Evolutionary conservation across 495 filamentous ascomycete species (phyloP).

Genomic region (Aspergillus diversus): DNA sequence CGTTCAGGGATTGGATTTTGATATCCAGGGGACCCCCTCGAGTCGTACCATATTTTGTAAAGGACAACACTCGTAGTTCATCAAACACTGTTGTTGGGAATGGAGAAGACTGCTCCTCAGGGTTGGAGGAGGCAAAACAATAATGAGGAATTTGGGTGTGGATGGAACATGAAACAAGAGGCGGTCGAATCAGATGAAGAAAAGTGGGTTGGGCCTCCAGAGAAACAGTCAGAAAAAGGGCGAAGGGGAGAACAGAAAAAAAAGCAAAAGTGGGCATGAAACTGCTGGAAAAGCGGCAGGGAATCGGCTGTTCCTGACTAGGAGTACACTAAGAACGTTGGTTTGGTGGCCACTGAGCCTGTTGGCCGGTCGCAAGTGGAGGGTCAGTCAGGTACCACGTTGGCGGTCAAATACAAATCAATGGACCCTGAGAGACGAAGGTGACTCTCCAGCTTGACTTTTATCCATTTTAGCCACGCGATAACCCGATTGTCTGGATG

Average conservation of each 20-base stretch:
- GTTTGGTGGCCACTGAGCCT: constrained; percentile 1
- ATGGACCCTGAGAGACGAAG: too few relatives aligned
- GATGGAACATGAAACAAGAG: constrained; percentile 15
- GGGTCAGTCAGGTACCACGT: neutral
- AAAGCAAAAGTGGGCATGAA: constrained; percentile 6
- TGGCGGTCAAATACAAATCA: too few relatives aligned
- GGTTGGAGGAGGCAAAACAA: neutral
- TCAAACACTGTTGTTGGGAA: neutral
- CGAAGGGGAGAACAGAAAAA: constrained; percentile 7
- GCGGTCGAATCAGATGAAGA: constrained; percentile 11
- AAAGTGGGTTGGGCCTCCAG: neutral
- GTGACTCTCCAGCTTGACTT: too few relatives aligned
- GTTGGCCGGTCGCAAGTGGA: constrained; percentile 2
- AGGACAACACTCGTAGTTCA: too few relatives aligned
- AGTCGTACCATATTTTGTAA: too few relatives aligned
- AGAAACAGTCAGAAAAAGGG: constrained; percentile 5
- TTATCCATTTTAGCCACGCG: constrained; percentile 1
- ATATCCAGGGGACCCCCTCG: too few relatives aligned
- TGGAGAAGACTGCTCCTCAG: neutral
- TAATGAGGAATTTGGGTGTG: constrained; percentile 1
- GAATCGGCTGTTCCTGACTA: constrained; percentile 27
- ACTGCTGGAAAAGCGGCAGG: constrained; percentile 8
- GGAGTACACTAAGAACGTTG: constrained; percentile 10
- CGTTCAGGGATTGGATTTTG: too few relatives aligned
- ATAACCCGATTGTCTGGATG: constrained; percentile 2